Base-by-base conservation (phyloP, 306 rosid species). In the Sesbania bispinosa region DNA sequence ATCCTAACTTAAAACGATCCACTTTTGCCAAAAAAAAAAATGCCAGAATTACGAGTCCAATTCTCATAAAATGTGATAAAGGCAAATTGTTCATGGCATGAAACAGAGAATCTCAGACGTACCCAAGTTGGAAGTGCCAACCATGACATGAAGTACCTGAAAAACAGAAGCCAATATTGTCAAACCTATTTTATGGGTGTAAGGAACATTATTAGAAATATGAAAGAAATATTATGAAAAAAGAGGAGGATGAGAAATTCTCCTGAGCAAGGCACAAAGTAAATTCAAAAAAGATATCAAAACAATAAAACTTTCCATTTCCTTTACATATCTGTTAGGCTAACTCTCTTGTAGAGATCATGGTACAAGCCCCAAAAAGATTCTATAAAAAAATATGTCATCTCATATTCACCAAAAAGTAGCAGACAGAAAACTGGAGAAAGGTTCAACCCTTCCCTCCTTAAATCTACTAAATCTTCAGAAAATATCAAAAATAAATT, bases 121-220 rank as follows among this genome's bases (percentile, higher is more conserved):
- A 89, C 96, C 96, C 57, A 79, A 74, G 84, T 81, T 89, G 76
- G 92, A 86, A 71, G 85, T 70, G 69, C 87, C 85, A 14, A 89
- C 54, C 89, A 89, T 70, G 67, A 89, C 74, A 80, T 86, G 92
- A 42, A 89, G 85, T 35, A 82, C 96, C 96, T 89, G 88, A 85
- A 81, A 43, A 75, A 48, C 67, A n/a, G n/a, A n/a, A n/a, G n/a
- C n/a, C n/a, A n/a, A n/a, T n/a, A n/a, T n/a, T n/a, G n/a, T n/a
- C n/a, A n/a, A n/a, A n/a, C n/a, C n/a, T n/a, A n/a, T n/a, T n/a
- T n/a, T n/a, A n/a, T n/a, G n/a, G n/a, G n/a, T n/a, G n/a, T n/a
- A n/a, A n/a, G n/a, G n/a, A n/a, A n/a, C n/a, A n/a, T n/a, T n/a
- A n/a, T n/a, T n/a, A n/a, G n/a, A n/a, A n/a, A n/a, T n/a, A n/a